Conservation (phyloP, 23 red algal genomes). For the Gracilaria caudata region DNA sequence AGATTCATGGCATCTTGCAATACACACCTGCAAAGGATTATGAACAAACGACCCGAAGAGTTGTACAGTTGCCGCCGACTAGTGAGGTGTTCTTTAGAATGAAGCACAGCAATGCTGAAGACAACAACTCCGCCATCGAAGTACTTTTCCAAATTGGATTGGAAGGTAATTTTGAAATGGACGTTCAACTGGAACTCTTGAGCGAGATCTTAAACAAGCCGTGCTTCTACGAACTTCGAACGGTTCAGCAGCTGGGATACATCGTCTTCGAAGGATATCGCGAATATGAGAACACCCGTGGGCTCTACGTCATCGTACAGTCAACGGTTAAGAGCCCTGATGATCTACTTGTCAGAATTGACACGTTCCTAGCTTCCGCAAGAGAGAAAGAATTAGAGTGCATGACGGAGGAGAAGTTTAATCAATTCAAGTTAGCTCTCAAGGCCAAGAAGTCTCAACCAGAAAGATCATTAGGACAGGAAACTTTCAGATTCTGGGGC, state of each 20-base stretch:
- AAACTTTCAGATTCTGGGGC: conserved; percentile 65
- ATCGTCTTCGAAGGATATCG: conserved; percentile 75
- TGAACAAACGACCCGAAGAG: conserved; percentile 42
- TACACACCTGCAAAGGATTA: conserved; percentile 49
- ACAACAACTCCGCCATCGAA: conserved; percentile 81
- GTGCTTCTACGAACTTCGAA: conserved; percentile 86
- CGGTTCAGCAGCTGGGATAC: conserved; percentile 93
- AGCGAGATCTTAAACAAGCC: conserved; percentile 86
- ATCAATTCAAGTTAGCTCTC: conserved; percentile 61
- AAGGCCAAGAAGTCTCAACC: conserved; percentile 62
- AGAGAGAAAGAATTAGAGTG: conserved; percentile 32
- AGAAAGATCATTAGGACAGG: conserved; percentile 55
- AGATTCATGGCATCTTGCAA: conserved; percentile 41
- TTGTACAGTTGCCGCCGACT: conserved; percentile 64
- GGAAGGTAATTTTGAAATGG: conserved; percentile 41
- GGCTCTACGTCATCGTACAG: conserved; percentile 81
- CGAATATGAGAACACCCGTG: conserved; percentile 46
- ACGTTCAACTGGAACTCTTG: conserved; percentile 76
- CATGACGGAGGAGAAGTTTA: conserved; percentile 73
- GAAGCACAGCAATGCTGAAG: conserved; percentile 68
- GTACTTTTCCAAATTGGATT: conserved; percentile 76
- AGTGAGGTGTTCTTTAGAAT: conserved; percentile 37
- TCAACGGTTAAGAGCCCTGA: conserved; percentile 79
- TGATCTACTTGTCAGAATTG: conserved; percentile 69
- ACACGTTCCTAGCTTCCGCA: conserved; percentile 58